Conservation (phyloP, 2,329 filamentous ascomycete genomes). For the Cercospora sp. region DNA sequence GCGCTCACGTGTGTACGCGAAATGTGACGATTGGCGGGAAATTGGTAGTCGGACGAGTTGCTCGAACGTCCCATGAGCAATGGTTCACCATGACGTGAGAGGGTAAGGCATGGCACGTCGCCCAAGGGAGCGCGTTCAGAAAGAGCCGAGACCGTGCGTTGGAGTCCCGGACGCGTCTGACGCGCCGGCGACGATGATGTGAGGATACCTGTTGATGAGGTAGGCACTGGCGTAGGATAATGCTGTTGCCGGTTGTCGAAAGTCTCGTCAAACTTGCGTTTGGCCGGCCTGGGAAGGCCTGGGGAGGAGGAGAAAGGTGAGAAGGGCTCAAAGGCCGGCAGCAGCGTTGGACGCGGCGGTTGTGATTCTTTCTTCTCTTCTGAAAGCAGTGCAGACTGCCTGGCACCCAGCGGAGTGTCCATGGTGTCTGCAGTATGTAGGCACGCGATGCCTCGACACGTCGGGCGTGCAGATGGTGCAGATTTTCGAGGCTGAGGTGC, state of each 20-base stretch:
- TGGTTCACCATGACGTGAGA: constrained; percentile 77
- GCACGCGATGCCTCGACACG: constrained; percentile 26
- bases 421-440: constrained; percentile 28
- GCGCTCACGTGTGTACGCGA: constrained; percentile 92
- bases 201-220: constrained; percentile 87
- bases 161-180: constrained; percentile 52
- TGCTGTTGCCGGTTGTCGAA: constrained; percentile 54
- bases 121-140: constrained; percentile 83
- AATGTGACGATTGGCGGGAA: constrained; percentile 87
- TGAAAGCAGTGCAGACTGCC: constrained; percentile 21
- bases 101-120: constrained; percentile 76
- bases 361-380: constrained; percentile 24
- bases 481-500: constrained; percentile 21
- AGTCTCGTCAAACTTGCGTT: constrained; percentile 62
- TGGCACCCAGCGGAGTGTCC: constrained; percentile 25
- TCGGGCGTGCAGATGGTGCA: constrained; percentile 15
- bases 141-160: constrained; percentile 62
- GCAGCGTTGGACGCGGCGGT: constrained; percentile 58
- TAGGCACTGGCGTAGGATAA: constrained; percentile 92
- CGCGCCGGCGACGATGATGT: constrained; percentile 76
- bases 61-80: constrained; percentile 89
- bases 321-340: constrained; percentile 69
- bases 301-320: constrained; percentile 72
- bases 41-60: constrained; percentile 91
- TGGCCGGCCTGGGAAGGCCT: constrained; percentile 64